Evolutionary conservation across 345 rosid genomes (phyloP).

Genomic region (Angophora floribunda): DNA sequence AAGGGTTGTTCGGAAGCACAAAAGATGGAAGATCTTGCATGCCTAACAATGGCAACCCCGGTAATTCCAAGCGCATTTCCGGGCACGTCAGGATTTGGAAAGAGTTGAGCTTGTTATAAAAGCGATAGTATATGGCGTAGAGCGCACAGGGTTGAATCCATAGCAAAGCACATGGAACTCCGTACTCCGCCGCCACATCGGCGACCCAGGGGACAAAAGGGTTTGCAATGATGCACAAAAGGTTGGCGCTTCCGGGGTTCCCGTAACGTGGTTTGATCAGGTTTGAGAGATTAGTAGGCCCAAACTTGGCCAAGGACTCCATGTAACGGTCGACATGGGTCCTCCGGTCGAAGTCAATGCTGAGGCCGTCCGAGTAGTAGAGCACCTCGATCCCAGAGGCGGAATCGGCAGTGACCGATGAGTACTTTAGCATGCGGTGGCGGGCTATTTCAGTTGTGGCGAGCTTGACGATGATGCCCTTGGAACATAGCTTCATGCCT

Average conservation of each 20-base stretch:
- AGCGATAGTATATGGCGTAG: constrained; percentile 36
- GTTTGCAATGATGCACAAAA: constrained; percentile 18
- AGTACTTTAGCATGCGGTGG: constrained; percentile 9
- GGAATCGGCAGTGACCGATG: neutral
- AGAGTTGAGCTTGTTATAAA: constrained; percentile 4
- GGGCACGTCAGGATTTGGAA: constrained; percentile 23
- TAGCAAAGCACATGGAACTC: constrained; percentile 37
- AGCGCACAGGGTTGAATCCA: constrained; percentile 51
- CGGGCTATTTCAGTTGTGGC: constrained; percentile 33
- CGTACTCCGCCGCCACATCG: constrained; percentile 17
- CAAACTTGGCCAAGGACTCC: constrained; percentile 11
- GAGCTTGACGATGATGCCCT: constrained; percentile 32
- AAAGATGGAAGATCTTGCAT: constrained; percentile 42
- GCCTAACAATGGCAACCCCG: constrained; percentile 25
- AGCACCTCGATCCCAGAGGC: constrained; percentile 8
- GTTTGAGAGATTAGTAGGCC: constrained; percentile 21
- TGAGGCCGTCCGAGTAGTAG: constrained; percentile 40
- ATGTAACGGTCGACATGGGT: neutral
- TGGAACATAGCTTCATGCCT: constrained; percentile 24
- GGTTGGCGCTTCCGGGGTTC: neutral
- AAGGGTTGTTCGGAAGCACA: constrained; percentile 13
- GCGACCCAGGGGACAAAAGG: constrained; percentile 53
- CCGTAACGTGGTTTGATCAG: constrained; percentile 1
- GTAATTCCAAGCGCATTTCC: constrained; percentile 11
- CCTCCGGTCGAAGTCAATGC: constrained; percentile 24